phyloP scores from a whole-genome alignment of 257 asterid genomes.

The Cordia subcordata region DNA sequence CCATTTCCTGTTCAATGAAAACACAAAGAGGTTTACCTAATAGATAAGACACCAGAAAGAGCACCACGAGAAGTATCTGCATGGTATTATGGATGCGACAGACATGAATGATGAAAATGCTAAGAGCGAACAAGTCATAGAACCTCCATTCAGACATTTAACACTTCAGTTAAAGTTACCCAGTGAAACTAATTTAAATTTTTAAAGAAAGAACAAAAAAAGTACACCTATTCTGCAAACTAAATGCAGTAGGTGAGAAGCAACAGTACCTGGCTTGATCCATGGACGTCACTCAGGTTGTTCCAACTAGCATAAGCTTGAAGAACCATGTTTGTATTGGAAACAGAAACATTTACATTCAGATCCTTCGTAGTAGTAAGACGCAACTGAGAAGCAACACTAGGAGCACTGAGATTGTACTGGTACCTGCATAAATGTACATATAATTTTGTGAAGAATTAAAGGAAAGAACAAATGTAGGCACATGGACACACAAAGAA shows the following conservation, averaged over 20 bases:
- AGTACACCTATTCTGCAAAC: background rate
- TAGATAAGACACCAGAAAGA: background rate
- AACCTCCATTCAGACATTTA: too few relatives aligned
- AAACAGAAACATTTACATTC: constrained; percentile 77
- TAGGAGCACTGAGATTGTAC: constrained; percentile 67
- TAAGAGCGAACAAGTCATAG: too few relatives aligned
- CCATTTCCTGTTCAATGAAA: constrained; percentile 50
- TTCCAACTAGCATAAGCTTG: constrained; percentile 99
- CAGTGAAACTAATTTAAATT: too few relatives aligned
- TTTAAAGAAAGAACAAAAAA: too few relatives aligned
- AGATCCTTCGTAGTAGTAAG: constrained; percentile 69
- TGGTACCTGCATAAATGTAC: constrained; percentile 53
- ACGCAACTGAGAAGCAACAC: constrained; percentile 80
- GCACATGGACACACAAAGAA: background rate
- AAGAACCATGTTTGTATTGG: constrained; percentile 79
- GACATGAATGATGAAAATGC: too few relatives aligned
- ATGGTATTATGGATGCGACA: too few relatives aligned
- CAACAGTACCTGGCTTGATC: constrained; percentile 41
- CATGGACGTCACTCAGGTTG: constrained; percentile 57
- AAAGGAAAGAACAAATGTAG: background rate
- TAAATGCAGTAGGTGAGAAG: constrained; percentile 2
- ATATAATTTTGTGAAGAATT: background rate
- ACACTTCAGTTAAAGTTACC: too few relatives aligned
- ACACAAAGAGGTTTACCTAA: constrained; percentile 3
- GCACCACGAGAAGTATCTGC: background rate